Percentiles rank a stretch among this genome's conserved stretches.
Conservation (phyloP, 306 rosid genomes). For the Vicia faba region DNA sequence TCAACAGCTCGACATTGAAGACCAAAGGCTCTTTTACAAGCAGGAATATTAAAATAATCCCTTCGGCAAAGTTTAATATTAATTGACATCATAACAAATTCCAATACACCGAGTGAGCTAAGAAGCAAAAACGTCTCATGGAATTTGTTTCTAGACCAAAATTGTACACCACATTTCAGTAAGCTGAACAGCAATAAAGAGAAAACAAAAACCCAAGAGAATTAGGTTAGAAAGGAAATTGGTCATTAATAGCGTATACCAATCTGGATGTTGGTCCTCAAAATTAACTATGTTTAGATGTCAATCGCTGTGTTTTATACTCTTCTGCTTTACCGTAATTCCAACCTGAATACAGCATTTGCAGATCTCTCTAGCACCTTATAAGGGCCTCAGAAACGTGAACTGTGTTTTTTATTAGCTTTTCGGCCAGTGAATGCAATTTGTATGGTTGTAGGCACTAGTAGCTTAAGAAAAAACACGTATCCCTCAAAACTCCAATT, state of each 20-base stretch:
- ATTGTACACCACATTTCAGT: not conserved
- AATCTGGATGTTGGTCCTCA: not conserved
- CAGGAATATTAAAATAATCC: conserved; percentile 12
- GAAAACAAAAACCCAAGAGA: not conserved
- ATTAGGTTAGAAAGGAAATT: not conserved
- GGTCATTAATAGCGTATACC: not conserved
- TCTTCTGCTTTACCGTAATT: not conserved
- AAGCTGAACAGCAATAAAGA: not conserved
- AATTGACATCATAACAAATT: conserved; percentile 13
- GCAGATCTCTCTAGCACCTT: not conserved
- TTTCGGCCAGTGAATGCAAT: not conserved
- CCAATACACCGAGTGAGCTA: not conserved
- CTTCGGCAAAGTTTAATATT: not conserved
- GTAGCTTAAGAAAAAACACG: not conserved
- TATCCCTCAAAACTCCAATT: not conserved
- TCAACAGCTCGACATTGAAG: conserved; percentile 5
- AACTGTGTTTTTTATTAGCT: not conserved
- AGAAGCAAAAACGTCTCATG: not conserved
- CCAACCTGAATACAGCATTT: not conserved
- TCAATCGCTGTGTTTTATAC: too few relatives aligned
- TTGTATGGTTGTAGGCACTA: not conserved
- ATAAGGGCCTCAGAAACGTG: not conserved
- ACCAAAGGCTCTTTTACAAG: not conserved
- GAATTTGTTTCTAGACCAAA: conserved; percentile 9
- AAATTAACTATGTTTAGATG: not conserved